phyloP scores from a whole-genome alignment of 345 rosid genomes.

The Limnanthes douglasii region DNA sequence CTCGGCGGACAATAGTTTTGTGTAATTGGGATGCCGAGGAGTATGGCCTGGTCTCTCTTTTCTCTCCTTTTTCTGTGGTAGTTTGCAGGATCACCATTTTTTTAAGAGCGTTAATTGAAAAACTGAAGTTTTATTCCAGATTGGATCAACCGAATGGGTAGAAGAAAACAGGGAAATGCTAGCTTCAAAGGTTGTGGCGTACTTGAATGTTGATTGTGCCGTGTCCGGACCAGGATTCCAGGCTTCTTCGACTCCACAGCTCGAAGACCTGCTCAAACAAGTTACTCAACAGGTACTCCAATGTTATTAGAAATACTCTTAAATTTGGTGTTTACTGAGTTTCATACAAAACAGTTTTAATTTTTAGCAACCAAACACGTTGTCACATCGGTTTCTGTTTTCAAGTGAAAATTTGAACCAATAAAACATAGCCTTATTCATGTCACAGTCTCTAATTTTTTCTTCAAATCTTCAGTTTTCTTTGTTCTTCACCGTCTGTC shows the following conservation, averaged over 20 bases:
- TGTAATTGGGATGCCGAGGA: slow-evolving; percentile 96
- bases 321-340: no score
- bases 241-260: slow-evolving; percentile 72
- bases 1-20: slow-evolving; percentile 52
- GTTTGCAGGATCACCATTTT: background rate
- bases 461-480: no score
- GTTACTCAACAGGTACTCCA: slow-evolving; percentile 50
- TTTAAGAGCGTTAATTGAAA: background rate
- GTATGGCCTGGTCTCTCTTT: slow-evolving; percentile 55
- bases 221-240: slow-evolving; percentile 50
- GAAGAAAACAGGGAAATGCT: slow-evolving; percentile 76
- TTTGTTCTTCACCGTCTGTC: no score
- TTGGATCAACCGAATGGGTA: slow-evolving; percentile 87
- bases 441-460: no score
- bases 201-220: slow-evolving; percentile 54
- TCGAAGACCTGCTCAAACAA: slow-evolving; percentile 45
- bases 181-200: slow-evolving; percentile 58
- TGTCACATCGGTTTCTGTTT: no score
- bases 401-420: no score
- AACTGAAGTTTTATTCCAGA: slow-evolving; percentile 21
- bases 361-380: no score
- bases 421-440: no score
- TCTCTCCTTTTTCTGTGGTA: background rate
- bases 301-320: background rate
- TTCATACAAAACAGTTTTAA: no score